phyloP scores from a whole-genome alignment of 768 basidiomycete genomes.

The Rhodotorula kratochvilovae region DNA sequence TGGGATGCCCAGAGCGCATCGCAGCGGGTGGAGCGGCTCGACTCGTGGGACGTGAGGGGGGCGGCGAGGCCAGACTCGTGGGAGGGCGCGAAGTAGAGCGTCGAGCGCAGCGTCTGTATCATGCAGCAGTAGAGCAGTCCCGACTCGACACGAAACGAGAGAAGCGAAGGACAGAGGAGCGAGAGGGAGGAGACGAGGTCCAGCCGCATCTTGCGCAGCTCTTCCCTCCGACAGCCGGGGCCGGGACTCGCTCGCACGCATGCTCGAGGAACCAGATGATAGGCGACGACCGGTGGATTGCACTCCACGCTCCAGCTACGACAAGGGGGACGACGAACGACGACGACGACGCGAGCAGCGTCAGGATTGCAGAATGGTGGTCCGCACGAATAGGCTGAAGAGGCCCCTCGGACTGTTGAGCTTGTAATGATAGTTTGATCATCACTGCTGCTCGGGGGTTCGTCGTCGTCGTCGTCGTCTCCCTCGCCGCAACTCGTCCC shows the following conservation, averaged over 20 bases:
- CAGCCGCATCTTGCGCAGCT: too few species aligned
- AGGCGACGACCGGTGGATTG: background rate
- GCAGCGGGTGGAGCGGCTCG: background rate
- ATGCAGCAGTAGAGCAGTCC: too few species aligned
- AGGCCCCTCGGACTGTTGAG: conserved; percentile 24
- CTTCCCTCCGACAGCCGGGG: too few species aligned
- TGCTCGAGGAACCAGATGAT: too few species aligned
- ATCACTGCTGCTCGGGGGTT: background rate
- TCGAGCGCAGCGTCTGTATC: too few species aligned
- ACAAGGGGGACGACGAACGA: background rate
- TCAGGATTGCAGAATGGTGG: conserved; percentile 21
- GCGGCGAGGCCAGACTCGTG: background rate
- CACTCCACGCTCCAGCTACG: too few species aligned
- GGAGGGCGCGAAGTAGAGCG: background rate
- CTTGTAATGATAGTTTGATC: conserved; percentile 11
- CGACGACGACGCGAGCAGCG: background rate
- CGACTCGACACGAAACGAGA: too few species aligned
- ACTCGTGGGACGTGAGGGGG: background rate
- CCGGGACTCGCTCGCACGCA: too few species aligned
- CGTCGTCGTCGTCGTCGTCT: background rate
- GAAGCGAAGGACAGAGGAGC: too few species aligned
- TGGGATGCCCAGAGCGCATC: background rate
- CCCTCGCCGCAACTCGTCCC: background rate
- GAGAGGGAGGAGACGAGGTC: too few species aligned
- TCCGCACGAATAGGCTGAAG: conserved; percentile 20